Evolutionary conservation across 2,329 filamentous ascomycete species (phyloP).

Genomic region (Periglandula ipomoeae): DNA sequence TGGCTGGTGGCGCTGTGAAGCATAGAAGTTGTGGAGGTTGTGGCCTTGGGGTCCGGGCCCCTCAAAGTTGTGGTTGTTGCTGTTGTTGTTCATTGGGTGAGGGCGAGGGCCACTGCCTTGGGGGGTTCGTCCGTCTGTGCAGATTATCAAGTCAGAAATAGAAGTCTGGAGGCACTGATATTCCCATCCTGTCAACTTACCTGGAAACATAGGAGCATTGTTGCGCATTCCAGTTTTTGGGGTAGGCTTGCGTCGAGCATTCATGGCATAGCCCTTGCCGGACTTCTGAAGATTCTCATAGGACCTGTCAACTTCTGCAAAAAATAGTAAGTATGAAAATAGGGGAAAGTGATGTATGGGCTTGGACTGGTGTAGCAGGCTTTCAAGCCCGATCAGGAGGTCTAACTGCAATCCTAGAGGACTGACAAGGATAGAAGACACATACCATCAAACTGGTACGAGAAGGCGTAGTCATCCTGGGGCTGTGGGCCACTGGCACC

Average conservation of each 20-base stretch:
- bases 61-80: slow-evolving; percentile 64
- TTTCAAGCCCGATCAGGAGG: no score
- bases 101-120: slow-evolving; percentile 59
- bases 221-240: slow-evolving; percentile 9
- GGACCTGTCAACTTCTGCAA: slow-evolving; percentile 84
- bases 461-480: slow-evolving; percentile 73
- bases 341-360: no score
- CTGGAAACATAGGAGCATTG: slow-evolving; percentile 8
- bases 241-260: slow-evolving; percentile 60
- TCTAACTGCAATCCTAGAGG: no score
- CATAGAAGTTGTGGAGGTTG: slow-evolving; percentile 86
- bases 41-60: slow-evolving; percentile 59
- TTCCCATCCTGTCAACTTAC: neutral
- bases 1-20: slow-evolving; percentile 83
- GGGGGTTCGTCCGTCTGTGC: slow-evolving; percentile 60
- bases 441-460: slow-evolving; percentile 84
- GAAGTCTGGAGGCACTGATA: slow-evolving; percentile 3
- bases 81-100: slow-evolving; percentile 72
- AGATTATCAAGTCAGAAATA: slow-evolving; percentile 14
- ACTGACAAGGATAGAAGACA: no score
- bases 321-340: neutral
- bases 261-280: slow-evolving; percentile 75
- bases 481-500: slow-evolving; percentile 67
- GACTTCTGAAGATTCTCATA: slow-evolving; percentile 95
- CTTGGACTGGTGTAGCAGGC: no score